Evolutionary conservation across 2,329 filamentous ascomycete species (phyloP).

Genomic region (Colletotrichum shisoi): DNA sequence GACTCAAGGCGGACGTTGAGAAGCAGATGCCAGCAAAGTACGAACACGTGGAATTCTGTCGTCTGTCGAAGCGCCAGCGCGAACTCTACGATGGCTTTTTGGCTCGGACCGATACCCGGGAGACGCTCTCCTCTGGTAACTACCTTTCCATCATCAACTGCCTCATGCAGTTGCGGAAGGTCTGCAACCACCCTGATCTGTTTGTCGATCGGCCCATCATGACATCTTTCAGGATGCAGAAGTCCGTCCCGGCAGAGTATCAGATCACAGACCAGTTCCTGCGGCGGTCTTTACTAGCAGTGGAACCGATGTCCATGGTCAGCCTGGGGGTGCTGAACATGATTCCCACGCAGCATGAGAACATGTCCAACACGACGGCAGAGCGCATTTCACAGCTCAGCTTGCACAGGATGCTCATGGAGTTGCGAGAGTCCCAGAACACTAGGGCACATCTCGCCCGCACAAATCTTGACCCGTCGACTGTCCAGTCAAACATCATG

Average conservation of each 20-base stretch:
- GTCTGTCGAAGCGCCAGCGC: slow-evolving; percentile 91
- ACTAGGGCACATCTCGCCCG: slow-evolving; percentile 64
- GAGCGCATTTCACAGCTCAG: slow-evolving; percentile 71
- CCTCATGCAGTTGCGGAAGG: slow-evolving; percentile 94
- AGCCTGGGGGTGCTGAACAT: slow-evolving; percentile 82
- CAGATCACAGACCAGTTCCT: slow-evolving; percentile 76
- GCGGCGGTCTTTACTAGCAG: slow-evolving; percentile 68
- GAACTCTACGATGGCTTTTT: slow-evolving; percentile 97
- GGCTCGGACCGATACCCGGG: slow-evolving; percentile 85
- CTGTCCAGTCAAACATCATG: slow-evolving; percentile 72
- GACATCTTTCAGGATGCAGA: slow-evolving; percentile 92
- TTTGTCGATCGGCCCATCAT: slow-evolving; percentile 97
- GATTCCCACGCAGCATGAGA: slow-evolving; percentile 74
- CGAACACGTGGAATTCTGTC: slow-evolving; percentile 95
- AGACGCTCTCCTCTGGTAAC: slow-evolving; percentile 89
- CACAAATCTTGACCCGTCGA: slow-evolving; percentile 68
- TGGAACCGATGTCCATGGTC: slow-evolving; percentile 69
- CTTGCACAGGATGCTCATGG: slow-evolving; percentile 72
- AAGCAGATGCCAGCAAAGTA: slow-evolving; percentile 99
- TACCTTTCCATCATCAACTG: slow-evolving; percentile 99
- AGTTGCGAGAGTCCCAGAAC: slow-evolving; percentile 76
- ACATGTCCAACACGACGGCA: slow-evolving; percentile 63
- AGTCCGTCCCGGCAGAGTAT: slow-evolving; percentile 77
- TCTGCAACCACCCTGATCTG: slow-evolving; percentile 97
- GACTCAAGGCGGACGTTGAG: slow-evolving; percentile 95